Evolutionary conservation across 129 eudicot species (phyloP).

Genomic region (Dittrichia graveolens): DNA sequence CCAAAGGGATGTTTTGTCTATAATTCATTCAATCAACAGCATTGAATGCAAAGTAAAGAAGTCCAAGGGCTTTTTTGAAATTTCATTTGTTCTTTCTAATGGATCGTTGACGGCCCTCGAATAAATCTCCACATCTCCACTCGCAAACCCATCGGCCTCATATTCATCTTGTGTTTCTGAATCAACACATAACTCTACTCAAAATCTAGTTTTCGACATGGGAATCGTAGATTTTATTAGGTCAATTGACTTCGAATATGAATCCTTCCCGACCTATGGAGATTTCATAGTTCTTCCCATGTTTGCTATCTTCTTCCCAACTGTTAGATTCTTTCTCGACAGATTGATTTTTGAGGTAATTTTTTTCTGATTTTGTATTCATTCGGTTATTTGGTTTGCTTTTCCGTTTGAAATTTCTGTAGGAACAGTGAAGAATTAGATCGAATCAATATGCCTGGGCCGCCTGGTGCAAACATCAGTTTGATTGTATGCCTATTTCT

Average conservation of each 20-base stretch:
- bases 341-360: constrained; percentile 79
- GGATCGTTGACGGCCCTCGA: constrained; percentile 23
- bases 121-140: constrained; percentile 12
- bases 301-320: constrained; percentile 74
- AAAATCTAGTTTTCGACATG: constrained; percentile 26
- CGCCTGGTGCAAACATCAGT: too few relatives aligned
- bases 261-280: constrained; percentile 66
- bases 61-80: neutral
- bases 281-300: constrained; percentile 75
- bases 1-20: too few relatives aligned
- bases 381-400: neutral
- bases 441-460: neutral
- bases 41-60: neutral
- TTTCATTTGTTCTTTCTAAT: neutral
- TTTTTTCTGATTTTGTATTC: neutral
- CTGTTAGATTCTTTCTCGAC: constrained; percentile 77
- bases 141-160: constrained; percentile 3
- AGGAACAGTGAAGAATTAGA: neutral
- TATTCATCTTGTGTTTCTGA: neutral
- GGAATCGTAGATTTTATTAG: constrained; percentile 3
- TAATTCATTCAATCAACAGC: neutral
- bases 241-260: constrained; percentile 65
- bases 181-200: neutral
- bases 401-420: neutral
- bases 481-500: constrained; percentile 6